phyloP scores from a whole-genome alignment of 148 eudicot genomes.

The Suaeda aralocaspica region DNA sequence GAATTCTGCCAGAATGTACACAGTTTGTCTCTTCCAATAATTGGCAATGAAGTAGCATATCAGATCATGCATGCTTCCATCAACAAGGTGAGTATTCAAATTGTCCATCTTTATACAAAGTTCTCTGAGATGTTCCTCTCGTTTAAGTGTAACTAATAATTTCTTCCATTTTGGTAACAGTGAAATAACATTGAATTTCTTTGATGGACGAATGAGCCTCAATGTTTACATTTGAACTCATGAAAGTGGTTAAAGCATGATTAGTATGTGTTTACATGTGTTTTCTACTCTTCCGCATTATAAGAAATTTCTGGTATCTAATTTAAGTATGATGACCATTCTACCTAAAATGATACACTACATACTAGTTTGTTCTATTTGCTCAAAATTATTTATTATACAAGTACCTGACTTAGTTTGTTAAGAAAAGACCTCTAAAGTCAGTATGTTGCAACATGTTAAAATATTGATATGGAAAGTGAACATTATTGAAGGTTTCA shows the following conservation, averaged over 20 bases:
- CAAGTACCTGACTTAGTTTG: background rate
- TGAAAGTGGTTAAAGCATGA: background rate
- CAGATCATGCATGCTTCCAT: constrained; percentile 64
- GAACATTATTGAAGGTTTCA: background rate
- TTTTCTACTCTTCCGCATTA: background rate
- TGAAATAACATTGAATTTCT: background rate
- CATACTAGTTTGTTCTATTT: no score
- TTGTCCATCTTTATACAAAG: background rate
- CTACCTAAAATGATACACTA: no score
- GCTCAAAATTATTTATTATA: no score
- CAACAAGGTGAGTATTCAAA: constrained; percentile 45
- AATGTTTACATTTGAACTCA: background rate
- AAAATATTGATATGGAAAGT: background rate
- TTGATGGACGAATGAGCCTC: background rate
- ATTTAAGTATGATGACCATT: background rate
- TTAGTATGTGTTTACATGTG: background rate
- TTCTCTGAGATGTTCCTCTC: background rate
- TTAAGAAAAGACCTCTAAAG: background rate
- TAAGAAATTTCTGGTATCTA: background rate
- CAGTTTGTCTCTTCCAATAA: constrained; percentile 43
- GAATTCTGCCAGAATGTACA: constrained; percentile 59
- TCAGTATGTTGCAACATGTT: background rate
- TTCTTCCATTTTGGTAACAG: background rate
- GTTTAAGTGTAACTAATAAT: background rate
- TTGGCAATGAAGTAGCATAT: constrained; percentile 29